Base-by-base conservation (phyloP, 805 yeast species). In the Candida yuanshanica region DNA sequence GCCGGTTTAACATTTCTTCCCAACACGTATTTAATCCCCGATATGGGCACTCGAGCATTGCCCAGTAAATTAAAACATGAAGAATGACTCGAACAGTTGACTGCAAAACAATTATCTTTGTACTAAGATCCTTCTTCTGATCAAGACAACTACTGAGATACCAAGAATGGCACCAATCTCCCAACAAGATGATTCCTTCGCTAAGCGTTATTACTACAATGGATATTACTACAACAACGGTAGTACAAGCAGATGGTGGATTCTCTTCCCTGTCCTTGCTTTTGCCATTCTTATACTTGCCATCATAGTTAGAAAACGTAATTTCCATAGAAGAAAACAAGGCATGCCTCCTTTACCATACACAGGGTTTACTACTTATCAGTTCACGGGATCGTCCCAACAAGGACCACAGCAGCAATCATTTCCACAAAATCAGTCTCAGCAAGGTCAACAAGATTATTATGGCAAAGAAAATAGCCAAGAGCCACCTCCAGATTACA, bases 301-400 rank as follows among this genome's bases (percentile, higher is more conserved):
- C 11, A 17, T 42, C 22, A 14, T 42, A 11, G 4, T 33, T 18
- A 43, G 56, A 44, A 45, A 49, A 42, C 31, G 49, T 20, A 52
- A 52, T 39, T 8, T 39, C 13, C 21, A 21, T 4, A 50, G 56
- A 43, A 43, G 44, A 41, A 38, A 26, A 7, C 49, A 45, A n/a
- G 56, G 55, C 1, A 20, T 33, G 24, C 44, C 33, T 11, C 48
- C 51, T 5, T 31, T 52, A 12, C 52, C 54, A 14, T 49, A 49
- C 35, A 52, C 56, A 0, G 53, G 55, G 7, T 52, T 54, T 53
- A 52, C 56, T 3, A 43, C 54, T 1, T 48, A 42, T 17, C 44
- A 39, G 24, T 21, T 33, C 20, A 25, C 20, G 2, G 35, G 32
- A 24, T 22, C 25, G 16, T 16, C 37, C 21, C 36, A 35, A 14